Evolutionary conservation across 176 grass and related monocot genomes (phyloP), one percentile per base, ranked within the genome.

Genomic region (Olyra latifolia): DNA sequence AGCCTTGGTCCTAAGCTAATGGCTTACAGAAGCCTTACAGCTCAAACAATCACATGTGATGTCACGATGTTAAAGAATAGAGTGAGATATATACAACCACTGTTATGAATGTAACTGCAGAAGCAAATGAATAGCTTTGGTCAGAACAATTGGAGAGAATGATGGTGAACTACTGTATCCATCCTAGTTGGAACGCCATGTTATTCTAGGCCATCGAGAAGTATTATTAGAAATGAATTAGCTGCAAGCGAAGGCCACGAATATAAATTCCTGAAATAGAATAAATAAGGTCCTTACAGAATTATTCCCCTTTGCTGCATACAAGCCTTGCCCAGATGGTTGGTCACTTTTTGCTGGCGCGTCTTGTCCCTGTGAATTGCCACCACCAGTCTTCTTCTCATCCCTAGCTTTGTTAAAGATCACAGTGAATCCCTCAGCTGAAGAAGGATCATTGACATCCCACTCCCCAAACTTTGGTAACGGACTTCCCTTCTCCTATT

Each of bases 341-440:
- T 25, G 20, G 1, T 83, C 69, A 60, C 41, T 44, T 45, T 25
- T 66, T 9, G 13, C 20, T 2, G 46, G 10, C 0, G 13, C 16
- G 15, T 53, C 56, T 13, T 25, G 28, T 53, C 62, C 59, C 10
- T 45, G 44, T 5, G 28, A 27, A 9, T 55, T 83, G 45, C n/a
- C n/a, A n/a, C 55, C 32, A 24, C 69, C 71, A 32, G 79, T 61
- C 53, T 81, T 81, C 79, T 53, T 81, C 79, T 81, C 79, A 62
- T 58, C 66, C 57, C 79, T 54, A 27, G 79, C 79, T 81, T 81
- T 81, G 44, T 81, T 81, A 59, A 81, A 81, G 53, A 81, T 81
- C 42, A 81, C 66, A 1, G 79, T 81, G 66, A 81, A 81, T 7
- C 79, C 66, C 17, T 79, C 76, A 7, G 60, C 76, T 35, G 76